Evolutionary conservation across 2,329 filamentous ascomycete species (phyloP), one percentile per base, ranked within the genome.

Genomic region (Geoglossum cookeanum): DNA sequence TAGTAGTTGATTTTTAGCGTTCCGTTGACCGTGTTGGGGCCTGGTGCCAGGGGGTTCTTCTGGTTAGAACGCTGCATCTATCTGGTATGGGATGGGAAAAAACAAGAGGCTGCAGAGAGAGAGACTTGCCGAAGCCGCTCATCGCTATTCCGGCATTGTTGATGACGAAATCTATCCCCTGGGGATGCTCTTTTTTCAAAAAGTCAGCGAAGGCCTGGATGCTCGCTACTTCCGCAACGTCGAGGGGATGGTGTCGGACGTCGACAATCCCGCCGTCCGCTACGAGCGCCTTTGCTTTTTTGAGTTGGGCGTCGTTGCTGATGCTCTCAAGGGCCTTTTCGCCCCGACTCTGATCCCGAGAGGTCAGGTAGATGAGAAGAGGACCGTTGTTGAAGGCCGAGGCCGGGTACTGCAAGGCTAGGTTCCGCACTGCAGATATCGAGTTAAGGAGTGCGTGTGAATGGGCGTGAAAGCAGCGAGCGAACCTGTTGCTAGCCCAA

Each of bases 1-100:
- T 75, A 74, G 66, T 78, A 78, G 64, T 79, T 78, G 60, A 70
- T 72, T 27, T 68, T 65, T 3, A 78, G 65, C 0, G 76, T 79
- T 27, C 68, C 67, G 56, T 71, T 70, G 35, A 77, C 76, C 27
- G 78, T 67, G 29, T 73, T 65, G 4, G 66, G 59, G 61, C 77
- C 71, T 71, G 54, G 44, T 22, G 13, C 22, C 29, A 6, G 29
- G 45, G 42, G 32, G 6, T 29, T 33, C 15, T 15, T 22, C 22
- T 22, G 2, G 1, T 22, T 22, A 22, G 22, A 22, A 22, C 22
- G 22, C 22, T 22, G 22, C 22, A 22, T 22, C 22, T 22, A 22
- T 22, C 22, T 22, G 2, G 22, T 22, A 22, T 22, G 2, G 22
- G 22, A 22, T 22, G 22, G 22, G 22, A 2, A 22, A 22, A 22